Conservation (phyloP, 495 filamentous ascomycete genomes). For the Cenococcum geophilum region DNA sequence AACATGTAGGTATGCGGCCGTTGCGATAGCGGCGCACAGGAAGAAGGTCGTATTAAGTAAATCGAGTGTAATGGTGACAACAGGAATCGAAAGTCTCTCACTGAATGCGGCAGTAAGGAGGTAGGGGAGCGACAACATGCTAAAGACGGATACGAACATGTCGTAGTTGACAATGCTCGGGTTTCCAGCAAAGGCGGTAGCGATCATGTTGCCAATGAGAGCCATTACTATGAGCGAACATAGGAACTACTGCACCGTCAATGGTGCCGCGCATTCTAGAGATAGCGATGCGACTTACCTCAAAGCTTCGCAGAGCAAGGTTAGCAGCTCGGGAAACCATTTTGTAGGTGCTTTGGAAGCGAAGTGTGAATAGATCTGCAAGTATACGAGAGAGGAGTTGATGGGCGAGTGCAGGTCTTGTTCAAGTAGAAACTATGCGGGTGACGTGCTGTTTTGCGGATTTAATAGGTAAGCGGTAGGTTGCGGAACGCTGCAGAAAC, state of each 20-base stretch:
- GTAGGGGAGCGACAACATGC: conserved; percentile 58
- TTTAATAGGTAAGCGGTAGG: too few species aligned
- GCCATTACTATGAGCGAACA: conserved; percentile 62
- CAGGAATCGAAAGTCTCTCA: conserved; percentile 46
- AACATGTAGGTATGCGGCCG: conserved; percentile 52
- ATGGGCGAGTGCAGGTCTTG: too few species aligned
- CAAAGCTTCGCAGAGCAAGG: conserved; percentile 18
- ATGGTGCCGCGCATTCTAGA: background rate
- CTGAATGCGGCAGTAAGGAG: conserved; percentile 51
- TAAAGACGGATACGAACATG: conserved; percentile 62
- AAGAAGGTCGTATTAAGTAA: conserved; percentile 58
- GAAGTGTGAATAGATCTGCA: background rate
- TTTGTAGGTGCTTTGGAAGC: conserved; percentile 1
- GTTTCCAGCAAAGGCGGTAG: conserved; percentile 49
- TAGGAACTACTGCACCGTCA: conserved; percentile 46
- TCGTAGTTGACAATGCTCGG: conserved; percentile 57
- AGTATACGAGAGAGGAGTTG: background rate
- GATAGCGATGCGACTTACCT: conserved; percentile 12
- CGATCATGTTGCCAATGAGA: conserved; percentile 63
- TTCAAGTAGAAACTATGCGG: too few species aligned
- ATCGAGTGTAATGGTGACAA: conserved; percentile 53
- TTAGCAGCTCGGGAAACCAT: conserved; percentile 29
- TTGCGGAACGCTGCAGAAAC: too few species aligned
- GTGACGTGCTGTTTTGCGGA: too few species aligned
- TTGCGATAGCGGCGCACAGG: conserved; percentile 58